Percentiles rank a stretch among this genome's conserved stretches.
phyloP scores from a whole-genome alignment of 176 grass and related monocot species.

The Cenchrus purpureus region DNA sequence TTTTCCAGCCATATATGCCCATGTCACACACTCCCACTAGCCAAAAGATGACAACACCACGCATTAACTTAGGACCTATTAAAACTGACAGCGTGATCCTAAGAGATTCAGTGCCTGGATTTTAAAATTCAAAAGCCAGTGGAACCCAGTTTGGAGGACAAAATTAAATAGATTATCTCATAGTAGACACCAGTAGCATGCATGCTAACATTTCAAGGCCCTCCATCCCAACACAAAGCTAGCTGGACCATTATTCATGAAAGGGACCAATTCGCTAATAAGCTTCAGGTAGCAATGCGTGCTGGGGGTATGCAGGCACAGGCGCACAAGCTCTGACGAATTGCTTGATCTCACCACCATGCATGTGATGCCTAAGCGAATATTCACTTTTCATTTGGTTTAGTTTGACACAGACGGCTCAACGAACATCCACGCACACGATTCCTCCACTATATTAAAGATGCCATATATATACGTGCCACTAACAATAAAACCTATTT shows the following conservation, averaged over 20 bases:
- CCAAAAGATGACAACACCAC: conserved; percentile 25
- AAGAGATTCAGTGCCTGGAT: not conserved
- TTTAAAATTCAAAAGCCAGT: not conserved
- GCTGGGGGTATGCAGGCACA: not conserved
- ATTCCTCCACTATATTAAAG: not conserved
- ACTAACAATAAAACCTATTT: not conserved
- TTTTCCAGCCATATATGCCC: not conserved
- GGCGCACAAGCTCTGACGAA: not conserved
- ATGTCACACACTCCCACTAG: conserved; percentile 6
- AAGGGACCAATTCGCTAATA: conserved; percentile 5
- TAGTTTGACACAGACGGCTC: not conserved
- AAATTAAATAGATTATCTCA: not conserved
- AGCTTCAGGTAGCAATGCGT: not conserved
- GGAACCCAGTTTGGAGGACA: not conserved
- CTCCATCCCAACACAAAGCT: not conserved
- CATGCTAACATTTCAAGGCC: not conserved
- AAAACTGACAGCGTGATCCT: not conserved
- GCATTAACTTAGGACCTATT: conserved; percentile 12
- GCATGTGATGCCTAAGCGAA: conserved; percentile 24
- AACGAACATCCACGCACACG: conserved; percentile 21
- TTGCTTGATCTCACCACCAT: not conserved
- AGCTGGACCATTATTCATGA: not conserved
- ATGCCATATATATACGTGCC: not conserved
- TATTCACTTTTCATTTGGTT: conserved; percentile 1
- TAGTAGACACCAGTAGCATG: not conserved